Evolutionary conservation across 495 filamentous ascomycete genomes (phyloP).

Genomic region (Symbiotaphrina buchneri): DNA sequence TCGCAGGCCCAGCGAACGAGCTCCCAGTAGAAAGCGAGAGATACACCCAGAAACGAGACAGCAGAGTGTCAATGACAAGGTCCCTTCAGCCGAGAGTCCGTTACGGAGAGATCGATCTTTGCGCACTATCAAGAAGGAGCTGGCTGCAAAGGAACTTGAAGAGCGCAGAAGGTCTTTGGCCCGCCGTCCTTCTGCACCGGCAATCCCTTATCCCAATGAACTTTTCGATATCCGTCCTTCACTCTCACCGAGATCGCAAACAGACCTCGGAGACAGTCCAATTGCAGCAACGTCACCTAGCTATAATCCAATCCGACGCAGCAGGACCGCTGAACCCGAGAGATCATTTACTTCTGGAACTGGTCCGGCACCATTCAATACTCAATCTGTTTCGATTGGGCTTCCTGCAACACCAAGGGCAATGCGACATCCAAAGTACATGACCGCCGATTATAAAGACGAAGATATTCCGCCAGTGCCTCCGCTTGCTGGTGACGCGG

Average conservation of each 20-base stretch:
- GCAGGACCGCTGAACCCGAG: not conserved
- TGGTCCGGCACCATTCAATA: not conserved
- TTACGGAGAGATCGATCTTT: too few relatives aligned
- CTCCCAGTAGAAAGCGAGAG: conserved; percentile 1
- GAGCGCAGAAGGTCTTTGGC: conserved; percentile 4
- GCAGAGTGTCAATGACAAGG: too few relatives aligned
- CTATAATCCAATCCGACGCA: not conserved
- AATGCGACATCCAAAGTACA: conserved; percentile 6
- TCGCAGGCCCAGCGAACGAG: conserved; percentile 3
- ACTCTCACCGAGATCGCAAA: not conserved
- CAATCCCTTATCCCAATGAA: conserved; percentile 5
- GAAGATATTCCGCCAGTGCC: conserved; percentile 4
- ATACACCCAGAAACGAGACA: too few relatives aligned
- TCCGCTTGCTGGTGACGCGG: too few relatives aligned
- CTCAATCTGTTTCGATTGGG: conserved; percentile 1
- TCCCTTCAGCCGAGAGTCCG: too few relatives aligned
- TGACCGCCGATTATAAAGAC: conserved; percentile 2
- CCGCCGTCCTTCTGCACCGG: conserved; percentile 5
- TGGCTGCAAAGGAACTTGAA: conserved; percentile 5
- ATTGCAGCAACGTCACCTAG: conserved; percentile 1
- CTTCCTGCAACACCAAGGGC: conserved; percentile 6
- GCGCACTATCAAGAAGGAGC: conserved; percentile 1
- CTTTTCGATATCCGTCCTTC: not conserved
- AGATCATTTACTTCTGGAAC: not conserved
- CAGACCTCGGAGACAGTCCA: not conserved